These are phyloP conservation scores for Arabidopsis thaliana DNA, from an alignment of 345 rosid genomes.

Conservation along the genomic window DNA sequence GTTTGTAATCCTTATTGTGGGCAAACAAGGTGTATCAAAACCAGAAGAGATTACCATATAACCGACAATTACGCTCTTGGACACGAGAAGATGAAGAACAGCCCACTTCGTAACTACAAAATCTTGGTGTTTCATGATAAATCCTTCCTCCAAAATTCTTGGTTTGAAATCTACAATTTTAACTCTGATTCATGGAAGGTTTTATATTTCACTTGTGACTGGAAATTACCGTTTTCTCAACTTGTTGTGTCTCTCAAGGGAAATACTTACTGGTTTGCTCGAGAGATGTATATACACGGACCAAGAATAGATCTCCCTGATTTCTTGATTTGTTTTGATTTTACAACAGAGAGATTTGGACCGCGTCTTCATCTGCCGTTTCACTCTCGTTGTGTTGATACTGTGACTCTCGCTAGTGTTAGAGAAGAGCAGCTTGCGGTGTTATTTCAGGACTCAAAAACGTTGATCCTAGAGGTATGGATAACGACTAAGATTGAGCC, in stretches of 20 bases:
- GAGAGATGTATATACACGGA: neutral
- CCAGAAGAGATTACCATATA: neutral
- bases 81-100: neutral
- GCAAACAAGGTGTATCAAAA: neutral
- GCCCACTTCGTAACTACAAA: neutral
- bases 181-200: slow-evolving; percentile 6
- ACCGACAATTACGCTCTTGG: neutral
- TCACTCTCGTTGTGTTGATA: neutral
- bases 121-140: neutral
- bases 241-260: neutral
- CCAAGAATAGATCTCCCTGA: neutral
- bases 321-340: slow-evolving; percentile 14
- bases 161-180: neutral
- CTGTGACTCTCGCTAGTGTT: slow-evolving; percentile 3
- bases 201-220: neutral
- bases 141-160: no score
- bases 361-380: neutral
- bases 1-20: neutral
- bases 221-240: neutral
- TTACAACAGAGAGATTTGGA: slow-evolving; percentile 12
- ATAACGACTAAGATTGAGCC: neutral
- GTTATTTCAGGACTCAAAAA: neutral
- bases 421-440: neutral
- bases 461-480: neutral
- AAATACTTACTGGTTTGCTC: slow-evolving; percentile 4